phyloP scores from a whole-genome alignment of 179 eudicot genomes.

The Camellia oleifera region DNA sequence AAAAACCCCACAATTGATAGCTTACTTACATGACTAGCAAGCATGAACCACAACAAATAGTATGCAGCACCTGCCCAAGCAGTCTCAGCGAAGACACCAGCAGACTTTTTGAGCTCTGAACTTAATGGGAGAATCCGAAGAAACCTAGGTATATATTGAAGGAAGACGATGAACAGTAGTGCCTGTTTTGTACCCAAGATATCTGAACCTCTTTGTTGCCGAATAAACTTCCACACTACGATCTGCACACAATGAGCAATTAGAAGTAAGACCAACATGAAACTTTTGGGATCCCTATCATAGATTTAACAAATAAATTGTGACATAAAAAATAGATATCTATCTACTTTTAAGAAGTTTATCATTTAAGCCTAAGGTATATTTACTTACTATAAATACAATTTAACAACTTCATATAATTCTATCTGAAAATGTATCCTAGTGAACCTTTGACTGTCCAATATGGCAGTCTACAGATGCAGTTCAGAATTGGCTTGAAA shows the following conservation, averaged over 20 bases:
- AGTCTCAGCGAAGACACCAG: conserved; percentile 97
- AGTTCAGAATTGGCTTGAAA: conserved; percentile 1
- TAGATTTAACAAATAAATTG: not conserved
- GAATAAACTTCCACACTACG: conserved; percentile 83
- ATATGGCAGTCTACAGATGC: not conserved
- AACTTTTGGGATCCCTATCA: not conserved
- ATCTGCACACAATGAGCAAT: conserved; percentile 50
- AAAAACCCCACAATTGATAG: not conserved
- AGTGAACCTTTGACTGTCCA: not conserved
- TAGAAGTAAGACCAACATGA: not conserved
- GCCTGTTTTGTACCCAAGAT: conserved; percentile 76
- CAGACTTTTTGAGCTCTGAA: conserved; percentile 83
- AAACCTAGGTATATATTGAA: conserved; percentile 87
- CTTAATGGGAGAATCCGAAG: conserved; percentile 66
- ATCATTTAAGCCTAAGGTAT: not conserved
- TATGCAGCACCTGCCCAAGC: conserved; percentile 99
- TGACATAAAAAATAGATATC: not conserved
- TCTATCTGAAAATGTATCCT: not conserved
- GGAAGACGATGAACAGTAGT: conserved; percentile 63
- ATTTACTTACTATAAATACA: not conserved
- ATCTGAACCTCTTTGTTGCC: conserved; percentile 57
- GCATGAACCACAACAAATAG: conserved; percentile 87
- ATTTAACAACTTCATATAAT: not conserved
- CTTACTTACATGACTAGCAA: conserved; percentile 90
- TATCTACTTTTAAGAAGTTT: not conserved